Conservation (phyloP, 805 yeast species). For the Saccharomycopsis sp. region DNA sequence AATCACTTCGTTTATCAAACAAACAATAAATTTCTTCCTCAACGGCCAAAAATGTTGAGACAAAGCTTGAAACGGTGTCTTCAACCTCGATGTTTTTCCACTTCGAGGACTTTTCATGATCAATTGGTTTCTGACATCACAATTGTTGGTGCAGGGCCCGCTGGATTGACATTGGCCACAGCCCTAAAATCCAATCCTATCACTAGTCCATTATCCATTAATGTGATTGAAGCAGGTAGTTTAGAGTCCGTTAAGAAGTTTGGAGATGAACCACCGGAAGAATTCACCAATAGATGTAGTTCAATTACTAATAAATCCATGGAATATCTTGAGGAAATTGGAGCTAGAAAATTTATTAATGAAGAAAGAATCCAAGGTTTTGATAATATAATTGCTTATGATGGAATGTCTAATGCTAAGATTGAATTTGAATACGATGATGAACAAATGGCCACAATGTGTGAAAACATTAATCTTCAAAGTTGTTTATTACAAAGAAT, state of each 20-base stretch:
- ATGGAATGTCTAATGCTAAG: slow-evolving; percentile 61
- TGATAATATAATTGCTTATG: slow-evolving; percentile 78
- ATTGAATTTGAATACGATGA: slow-evolving; percentile 59
- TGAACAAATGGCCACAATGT: slow-evolving; percentile 67
- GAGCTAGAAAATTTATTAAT: slow-evolving; percentile 64
- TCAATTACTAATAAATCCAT: slow-evolving; percentile 79
- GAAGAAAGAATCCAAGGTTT: slow-evolving; percentile 69
- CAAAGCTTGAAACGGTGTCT: no score
- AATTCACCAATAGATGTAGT: slow-evolving; percentile 70
- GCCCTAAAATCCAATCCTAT: slow-evolving; percentile 63
- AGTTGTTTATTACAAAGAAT: slow-evolving; percentile 52
- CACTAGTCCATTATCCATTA: slow-evolving; percentile 49
- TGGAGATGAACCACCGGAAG: slow-evolving; percentile 30
- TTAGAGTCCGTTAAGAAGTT: slow-evolving; percentile 43
- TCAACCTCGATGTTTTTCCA: no score
- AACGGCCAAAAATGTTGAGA: no score
- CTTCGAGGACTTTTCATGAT: no score
- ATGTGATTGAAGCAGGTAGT: slow-evolving; percentile 65
- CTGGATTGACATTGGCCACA: slow-evolving; percentile 80
- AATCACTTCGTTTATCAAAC: no score
- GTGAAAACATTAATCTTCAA: slow-evolving; percentile 80
- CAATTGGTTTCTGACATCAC: slow-evolving; percentile 47
- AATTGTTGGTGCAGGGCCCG: slow-evolving; percentile 96
- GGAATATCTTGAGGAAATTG: slow-evolving; percentile 52
- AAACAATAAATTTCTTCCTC: no score